Base-by-base conservation (phyloP, 2,329 filamentous ascomycete species). In the Talaromyces rugulosus region DNA sequence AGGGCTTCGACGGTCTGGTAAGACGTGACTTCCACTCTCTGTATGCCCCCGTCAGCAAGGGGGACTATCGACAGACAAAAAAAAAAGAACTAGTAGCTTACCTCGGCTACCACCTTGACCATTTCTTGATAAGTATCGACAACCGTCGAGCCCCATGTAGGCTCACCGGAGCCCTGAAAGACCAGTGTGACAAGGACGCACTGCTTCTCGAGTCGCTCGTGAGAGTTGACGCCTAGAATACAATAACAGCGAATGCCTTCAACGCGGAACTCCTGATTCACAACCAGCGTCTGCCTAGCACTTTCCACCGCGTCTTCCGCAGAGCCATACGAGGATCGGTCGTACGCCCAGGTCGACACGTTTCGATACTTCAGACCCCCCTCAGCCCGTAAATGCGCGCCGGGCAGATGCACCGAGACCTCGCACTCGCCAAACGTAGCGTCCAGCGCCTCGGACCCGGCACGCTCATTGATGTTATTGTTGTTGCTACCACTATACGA, bases 1-100 rank as follows among this genome's bases (percentile, higher is more conserved):
- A 83, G 69, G 5, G 81, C 78, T 69, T 83, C 81, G 16, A 83
- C 77, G 0, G 80, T 83, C 67, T 80, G 75, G 68, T 81, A 83
- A 1, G 75, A 71, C 5, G 80, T 81, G 11, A 69, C 72, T 62
- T 83, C 80, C 33, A 83, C 78, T 61, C 70, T 71, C 76, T 80
- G 65, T 64, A 65, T 16, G 30, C 9, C 28, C 14, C 18, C 4
- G 44, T 47, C 23, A 47, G 64, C 47, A 60, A 34, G 51, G 55
- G 16, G 2, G 50, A 30, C 51, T 31, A 53, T 8, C 47, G 14
- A 56, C 31, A 40, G 47, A 61, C 4, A 30, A 63, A 44, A 50
- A n/a, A 16, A 16, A 36, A 27, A 27, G 33, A 12, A 12, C 8
- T 36, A 36, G 12, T 40, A 27, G 28, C 70, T 63, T 68, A 76